Evolutionary conservation across 768 basidiomycete genomes (phyloP).

Genomic region (Russula ochroleuca): DNA sequence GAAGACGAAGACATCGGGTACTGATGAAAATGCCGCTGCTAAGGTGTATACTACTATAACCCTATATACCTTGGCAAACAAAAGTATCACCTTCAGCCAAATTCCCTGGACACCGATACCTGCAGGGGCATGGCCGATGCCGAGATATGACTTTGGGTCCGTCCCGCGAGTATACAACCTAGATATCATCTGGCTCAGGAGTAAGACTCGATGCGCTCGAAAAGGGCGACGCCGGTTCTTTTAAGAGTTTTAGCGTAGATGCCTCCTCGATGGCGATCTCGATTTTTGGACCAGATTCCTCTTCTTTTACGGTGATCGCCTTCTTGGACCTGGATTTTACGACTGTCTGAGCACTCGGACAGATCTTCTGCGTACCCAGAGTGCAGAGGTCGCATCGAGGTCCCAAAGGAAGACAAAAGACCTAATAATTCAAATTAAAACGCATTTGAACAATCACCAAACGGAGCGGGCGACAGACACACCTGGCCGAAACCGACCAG

Average conservation of each 20-base stretch:
- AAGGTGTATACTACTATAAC: background rate
- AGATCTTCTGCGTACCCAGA: slow-evolving; percentile 51
- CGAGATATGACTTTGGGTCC: background rate
- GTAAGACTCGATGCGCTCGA: slow-evolving; percentile 20
- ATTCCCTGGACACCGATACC: background rate
- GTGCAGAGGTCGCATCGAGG: slow-evolving; percentile 64
- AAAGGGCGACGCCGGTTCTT: slow-evolving; percentile 12
- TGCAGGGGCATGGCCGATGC: no score
- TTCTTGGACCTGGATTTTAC: slow-evolving; percentile 28
- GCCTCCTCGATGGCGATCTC: slow-evolving; percentile 39
- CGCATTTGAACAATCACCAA: background rate
- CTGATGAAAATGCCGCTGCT: background rate
- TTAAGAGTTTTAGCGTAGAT: slow-evolving; percentile 1
- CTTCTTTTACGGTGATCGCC: slow-evolving; percentile 10
- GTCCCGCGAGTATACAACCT: background rate
- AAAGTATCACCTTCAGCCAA: background rate
- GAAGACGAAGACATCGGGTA: no score
- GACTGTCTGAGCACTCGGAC: slow-evolving; percentile 57
- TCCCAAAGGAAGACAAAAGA: slow-evolving; percentile 59
- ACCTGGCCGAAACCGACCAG: slow-evolving; percentile 88
- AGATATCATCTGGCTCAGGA: slow-evolving; percentile 13
- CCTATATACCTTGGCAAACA: background rate
- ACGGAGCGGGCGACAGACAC: slow-evolving; percentile 13
- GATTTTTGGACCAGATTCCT: slow-evolving; percentile 36
- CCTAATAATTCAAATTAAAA: slow-evolving; percentile 41